Conservation (phyloP, 805 yeast species). For the Wickerhamiella domercqiae region DNA sequence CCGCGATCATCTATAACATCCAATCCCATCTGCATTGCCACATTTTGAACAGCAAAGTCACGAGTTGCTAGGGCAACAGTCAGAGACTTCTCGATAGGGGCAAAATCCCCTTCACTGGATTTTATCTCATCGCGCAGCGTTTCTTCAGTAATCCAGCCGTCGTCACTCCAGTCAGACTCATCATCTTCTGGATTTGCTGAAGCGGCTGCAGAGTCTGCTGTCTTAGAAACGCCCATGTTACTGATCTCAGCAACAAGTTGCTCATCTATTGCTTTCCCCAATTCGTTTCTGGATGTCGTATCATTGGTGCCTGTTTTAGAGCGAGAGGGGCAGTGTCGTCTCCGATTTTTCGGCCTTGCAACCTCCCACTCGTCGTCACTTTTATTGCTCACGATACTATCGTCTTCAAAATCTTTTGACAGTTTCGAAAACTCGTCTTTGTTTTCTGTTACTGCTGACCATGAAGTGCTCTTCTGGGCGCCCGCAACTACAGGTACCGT, state of each 20-base stretch:
- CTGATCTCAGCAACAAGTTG: too few species aligned
- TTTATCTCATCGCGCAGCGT: slow-evolving; percentile 56
- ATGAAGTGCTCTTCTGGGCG: not conserved
- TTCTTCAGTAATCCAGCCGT: slow-evolving; percentile 86
- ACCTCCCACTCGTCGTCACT: slow-evolving; percentile 69
- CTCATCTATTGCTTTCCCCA: slow-evolving; percentile 4
- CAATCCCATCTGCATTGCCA: slow-evolving; percentile 77
- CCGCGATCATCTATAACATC: slow-evolving; percentile 81
- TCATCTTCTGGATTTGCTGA: slow-evolving; percentile 28
- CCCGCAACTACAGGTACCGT: slow-evolving; percentile 10
- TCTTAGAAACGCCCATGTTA: too few species aligned
- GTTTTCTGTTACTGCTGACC: slow-evolving; percentile 1
- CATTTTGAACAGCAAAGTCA: slow-evolving; percentile 96
- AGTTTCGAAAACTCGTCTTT: slow-evolving; percentile 1
- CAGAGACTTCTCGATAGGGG: slow-evolving; percentile 29
- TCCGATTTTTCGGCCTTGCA: not conserved
- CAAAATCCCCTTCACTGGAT: slow-evolving; percentile 52
- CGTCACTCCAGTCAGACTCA: slow-evolving; percentile 65
- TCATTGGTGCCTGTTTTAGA: not conserved
- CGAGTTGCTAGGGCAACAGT: slow-evolving; percentile 83
- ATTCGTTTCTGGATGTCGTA: not conserved
- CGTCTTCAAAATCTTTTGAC: slow-evolving; percentile 5
- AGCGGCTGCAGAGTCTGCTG: not conserved
- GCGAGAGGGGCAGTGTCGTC: not conserved
- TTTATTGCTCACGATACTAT: slow-evolving; percentile 50